Percentiles rank a stretch among this genome's conserved stretches.
Conservation (phyloP, 2,329 filamentous ascomycete genomes). For the Pyrenochaeta sp. region DNA sequence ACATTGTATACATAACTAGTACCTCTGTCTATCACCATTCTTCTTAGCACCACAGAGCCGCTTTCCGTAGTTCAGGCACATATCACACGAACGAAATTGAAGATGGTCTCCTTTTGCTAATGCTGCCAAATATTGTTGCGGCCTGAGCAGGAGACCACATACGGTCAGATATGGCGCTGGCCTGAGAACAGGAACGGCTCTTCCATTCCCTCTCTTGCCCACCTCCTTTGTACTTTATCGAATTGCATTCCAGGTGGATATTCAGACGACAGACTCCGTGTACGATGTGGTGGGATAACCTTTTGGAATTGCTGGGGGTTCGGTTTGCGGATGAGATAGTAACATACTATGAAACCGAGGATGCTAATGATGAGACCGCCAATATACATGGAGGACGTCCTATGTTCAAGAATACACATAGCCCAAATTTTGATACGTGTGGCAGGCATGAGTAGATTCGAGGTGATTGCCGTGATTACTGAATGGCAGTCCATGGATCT, state of each 20-base stretch:
- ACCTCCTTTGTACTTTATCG: slow-evolving; percentile 1
- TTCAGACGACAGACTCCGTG: not conserved
- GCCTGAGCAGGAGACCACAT: too few relatives aligned
- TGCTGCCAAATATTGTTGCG: too few relatives aligned
- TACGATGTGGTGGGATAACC: not conserved
- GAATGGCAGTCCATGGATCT: too few relatives aligned
- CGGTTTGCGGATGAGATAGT: not conserved
- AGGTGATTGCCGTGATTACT: too few relatives aligned
- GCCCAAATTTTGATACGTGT: not conserved
- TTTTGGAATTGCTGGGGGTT: not conserved
- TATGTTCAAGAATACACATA: not conserved
- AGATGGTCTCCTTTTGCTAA: too few relatives aligned
- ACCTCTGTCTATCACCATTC: too few relatives aligned
- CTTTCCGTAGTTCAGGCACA: too few relatives aligned
- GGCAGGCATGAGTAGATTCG: too few relatives aligned
- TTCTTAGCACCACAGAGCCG: too few relatives aligned
- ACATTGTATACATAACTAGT: too few relatives aligned
- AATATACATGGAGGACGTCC: not conserved
- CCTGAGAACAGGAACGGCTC: not conserved
- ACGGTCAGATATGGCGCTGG: not conserved
- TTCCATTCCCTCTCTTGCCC: slow-evolving; percentile 1
- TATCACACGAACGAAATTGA: too few relatives aligned
- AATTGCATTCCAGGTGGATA: slow-evolving; percentile 6
- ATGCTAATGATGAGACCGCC: not conserved
- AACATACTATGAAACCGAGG: not conserved